phyloP scores from a whole-genome alignment of 106 monocot genomes.

The Allium sativum region DNA sequence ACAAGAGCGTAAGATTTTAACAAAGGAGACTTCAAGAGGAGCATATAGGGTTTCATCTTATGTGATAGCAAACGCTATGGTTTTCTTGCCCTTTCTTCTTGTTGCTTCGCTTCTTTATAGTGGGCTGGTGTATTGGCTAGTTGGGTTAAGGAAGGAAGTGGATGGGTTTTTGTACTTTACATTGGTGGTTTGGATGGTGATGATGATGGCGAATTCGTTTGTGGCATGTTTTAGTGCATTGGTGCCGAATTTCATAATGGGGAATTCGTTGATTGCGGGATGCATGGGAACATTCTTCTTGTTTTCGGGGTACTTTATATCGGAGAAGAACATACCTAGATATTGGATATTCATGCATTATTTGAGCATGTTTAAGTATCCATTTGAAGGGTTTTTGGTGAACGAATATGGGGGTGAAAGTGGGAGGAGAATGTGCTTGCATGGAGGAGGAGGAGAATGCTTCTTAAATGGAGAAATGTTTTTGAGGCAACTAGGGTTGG shows the following conservation, averaged over 20 bases:
- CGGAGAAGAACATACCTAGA: conserved; percentile 60
- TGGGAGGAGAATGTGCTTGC: neutral
- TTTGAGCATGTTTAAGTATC: conserved; percentile 94
- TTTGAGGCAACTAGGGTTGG: conserved; percentile 52
- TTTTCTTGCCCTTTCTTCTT: conserved; percentile 63
- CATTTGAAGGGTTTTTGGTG: conserved; percentile 78
- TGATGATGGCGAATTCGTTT: conserved; percentile 82
- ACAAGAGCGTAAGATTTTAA: conserved; percentile 62
- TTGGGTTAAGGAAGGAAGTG: conserved; percentile 40
- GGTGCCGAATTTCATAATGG: conserved; percentile 83
- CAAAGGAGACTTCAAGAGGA: conserved; percentile 58
- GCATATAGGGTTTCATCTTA: conserved; percentile 89
- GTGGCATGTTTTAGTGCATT: conserved; percentile 80
- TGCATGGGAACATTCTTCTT: conserved; percentile 88
- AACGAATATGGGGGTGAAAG: conserved; percentile 59
- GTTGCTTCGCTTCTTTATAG: conserved; percentile 47
- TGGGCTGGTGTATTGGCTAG: conserved; percentile 74
- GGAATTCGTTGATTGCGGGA: conserved; percentile 76
- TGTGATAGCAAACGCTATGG: conserved; percentile 54
- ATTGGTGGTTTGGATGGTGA: conserved; percentile 72
- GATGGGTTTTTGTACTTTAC: conserved; percentile 66
- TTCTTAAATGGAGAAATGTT: conserved; percentile 47
- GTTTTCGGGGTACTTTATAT: conserved; percentile 94
- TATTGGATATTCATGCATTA: conserved; percentile 98
- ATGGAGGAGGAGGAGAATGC: conserved; percentile 4